Conservation (phyloP, 441 rosid species). For the Hura crepitans region DNA sequence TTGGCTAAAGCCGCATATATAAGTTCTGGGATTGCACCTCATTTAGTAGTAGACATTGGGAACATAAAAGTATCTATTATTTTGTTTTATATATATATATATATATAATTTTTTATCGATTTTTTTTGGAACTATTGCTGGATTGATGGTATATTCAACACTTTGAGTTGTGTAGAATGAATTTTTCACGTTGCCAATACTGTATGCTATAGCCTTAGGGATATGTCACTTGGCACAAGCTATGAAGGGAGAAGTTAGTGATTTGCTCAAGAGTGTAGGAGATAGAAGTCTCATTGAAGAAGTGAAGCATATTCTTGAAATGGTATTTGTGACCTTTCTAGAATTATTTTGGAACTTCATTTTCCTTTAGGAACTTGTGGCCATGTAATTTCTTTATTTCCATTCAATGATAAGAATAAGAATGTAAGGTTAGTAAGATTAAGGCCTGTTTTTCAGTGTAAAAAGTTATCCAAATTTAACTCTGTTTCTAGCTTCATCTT, state of each 20-base stretch:
- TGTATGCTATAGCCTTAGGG: constrained; percentile 34
- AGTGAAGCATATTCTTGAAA: constrained; percentile 66
- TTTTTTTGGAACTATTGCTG: not conserved
- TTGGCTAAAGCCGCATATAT: not conserved
- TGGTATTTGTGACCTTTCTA: constrained; percentile 36
- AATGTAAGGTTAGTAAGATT: not conserved
- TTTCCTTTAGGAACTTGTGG: not conserved
- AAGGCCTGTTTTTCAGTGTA: not conserved
- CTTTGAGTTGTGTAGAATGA: not conserved
- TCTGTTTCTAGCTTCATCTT: not conserved
- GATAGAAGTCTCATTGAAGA: constrained; percentile 58
- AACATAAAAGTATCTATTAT: too few relatives aligned
- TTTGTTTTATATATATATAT: not conserved
- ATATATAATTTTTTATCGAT: not conserved
- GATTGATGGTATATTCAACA: not conserved
- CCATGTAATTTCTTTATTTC: constrained; percentile 3
- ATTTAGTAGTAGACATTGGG: not conserved
- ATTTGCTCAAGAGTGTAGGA: constrained; percentile 49
- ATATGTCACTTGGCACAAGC: constrained; percentile 59
- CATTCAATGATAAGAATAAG: not conserved
- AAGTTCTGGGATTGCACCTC: not conserved
- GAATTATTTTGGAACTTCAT: not conserved
- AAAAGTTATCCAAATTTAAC: not conserved
- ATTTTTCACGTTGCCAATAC: not conserved
- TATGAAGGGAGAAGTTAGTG: constrained; percentile 51